A percentile compares a stretch with the other conserved stretches of the same genome.
Evolutionary conservation across 192 early-diverging fungal species (phyloP).

Genomic region (Backusella westeae): DNA sequence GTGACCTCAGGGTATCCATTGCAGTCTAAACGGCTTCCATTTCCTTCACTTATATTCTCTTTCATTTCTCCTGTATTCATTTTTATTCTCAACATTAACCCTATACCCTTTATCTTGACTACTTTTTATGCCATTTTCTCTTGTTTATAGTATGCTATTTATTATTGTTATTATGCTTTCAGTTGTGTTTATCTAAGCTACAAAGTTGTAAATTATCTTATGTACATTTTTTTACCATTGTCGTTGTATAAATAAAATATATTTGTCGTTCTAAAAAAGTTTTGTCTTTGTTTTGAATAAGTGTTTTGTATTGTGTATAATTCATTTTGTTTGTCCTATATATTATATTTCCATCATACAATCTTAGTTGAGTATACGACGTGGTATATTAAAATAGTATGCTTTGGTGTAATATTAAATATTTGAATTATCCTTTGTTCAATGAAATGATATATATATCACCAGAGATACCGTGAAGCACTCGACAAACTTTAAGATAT

Average conservation of each 20-base stretch:
- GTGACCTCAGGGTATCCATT: not conserved
- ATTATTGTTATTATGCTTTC: not conserved
- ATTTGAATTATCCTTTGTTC: too few species aligned
- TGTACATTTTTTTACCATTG: conserved; percentile 1
- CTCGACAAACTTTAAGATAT: not conserved
- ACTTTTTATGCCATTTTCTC: not conserved
- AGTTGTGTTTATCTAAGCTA: not conserved
- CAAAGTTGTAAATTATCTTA: conserved; percentile 1
- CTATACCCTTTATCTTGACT: not conserved
- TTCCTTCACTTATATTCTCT: not conserved
- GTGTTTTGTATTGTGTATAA: not conserved
- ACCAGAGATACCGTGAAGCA: not conserved
- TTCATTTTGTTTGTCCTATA: too few species aligned
- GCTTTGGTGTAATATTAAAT: too few species aligned
- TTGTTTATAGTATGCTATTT: not conserved
- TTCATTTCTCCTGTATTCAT: not conserved
- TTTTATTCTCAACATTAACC: not conserved
- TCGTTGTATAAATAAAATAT: conserved; percentile 7
- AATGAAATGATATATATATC: too few species aligned
- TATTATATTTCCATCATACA: too few species aligned
- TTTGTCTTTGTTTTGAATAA: not conserved
- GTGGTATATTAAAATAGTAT: too few species aligned
- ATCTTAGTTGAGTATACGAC: too few species aligned
- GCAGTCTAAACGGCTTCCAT: not conserved
- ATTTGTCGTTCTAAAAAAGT: conserved; percentile 2